Percentiles rank a stretch among this genome's conserved stretches.
These are phyloP conservation scores for Stemphylium beticola DNA, from an alignment of 2,329 filamentous ascomycete species.

Conservation along the genomic window DNA sequence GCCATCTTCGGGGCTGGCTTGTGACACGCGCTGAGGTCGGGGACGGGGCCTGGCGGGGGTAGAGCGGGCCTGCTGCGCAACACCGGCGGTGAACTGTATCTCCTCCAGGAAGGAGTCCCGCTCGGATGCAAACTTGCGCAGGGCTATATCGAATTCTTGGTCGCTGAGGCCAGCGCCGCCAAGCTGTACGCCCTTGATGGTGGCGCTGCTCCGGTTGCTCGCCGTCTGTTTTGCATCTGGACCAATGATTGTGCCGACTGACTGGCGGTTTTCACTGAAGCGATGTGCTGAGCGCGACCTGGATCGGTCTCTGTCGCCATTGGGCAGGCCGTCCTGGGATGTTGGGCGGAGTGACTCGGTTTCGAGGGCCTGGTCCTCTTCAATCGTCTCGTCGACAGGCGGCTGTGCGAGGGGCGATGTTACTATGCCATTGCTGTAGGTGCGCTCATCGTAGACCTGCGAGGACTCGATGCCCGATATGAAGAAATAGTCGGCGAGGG, in stretches of 20 bases:
- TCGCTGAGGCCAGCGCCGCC: slow-evolving; percentile 62
- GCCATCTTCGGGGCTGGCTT: slow-evolving; percentile 60
- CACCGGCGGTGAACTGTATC: slow-evolving; percentile 83
- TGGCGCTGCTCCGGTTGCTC: slow-evolving; percentile 70
- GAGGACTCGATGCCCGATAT: slow-evolving; percentile 62
- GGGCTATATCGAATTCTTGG: slow-evolving; percentile 90
- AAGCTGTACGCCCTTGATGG: slow-evolving; percentile 59
- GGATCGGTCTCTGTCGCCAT: slow-evolving; percentile 45
- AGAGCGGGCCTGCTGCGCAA: slow-evolving; percentile 56
- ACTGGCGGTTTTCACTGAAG: slow-evolving; percentile 58
- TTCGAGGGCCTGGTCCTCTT: slow-evolving; percentile 65
- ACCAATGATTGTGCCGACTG: slow-evolving; percentile 57
- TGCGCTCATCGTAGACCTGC: slow-evolving; percentile 57
- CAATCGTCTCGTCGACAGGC: slow-evolving; percentile 62
- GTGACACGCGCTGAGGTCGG: slow-evolving; percentile 75
- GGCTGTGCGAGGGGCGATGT: slow-evolving; percentile 39
- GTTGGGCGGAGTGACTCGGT: slow-evolving; percentile 55
- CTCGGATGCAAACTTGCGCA: slow-evolving; percentile 95
- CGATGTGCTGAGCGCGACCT: slow-evolving; percentile 42
- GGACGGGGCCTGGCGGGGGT: slow-evolving; percentile 73
- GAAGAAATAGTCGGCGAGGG: slow-evolving; percentile 72
- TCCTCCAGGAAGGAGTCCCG: slow-evolving; percentile 93
- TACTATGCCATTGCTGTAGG: slow-evolving; percentile 36
- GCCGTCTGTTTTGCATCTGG: slow-evolving; percentile 55
- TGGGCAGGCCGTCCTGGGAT: slow-evolving; percentile 52